Conservation (phyloP, 2,329 filamentous ascomycete species). For the Tothia fuscella region DNA sequence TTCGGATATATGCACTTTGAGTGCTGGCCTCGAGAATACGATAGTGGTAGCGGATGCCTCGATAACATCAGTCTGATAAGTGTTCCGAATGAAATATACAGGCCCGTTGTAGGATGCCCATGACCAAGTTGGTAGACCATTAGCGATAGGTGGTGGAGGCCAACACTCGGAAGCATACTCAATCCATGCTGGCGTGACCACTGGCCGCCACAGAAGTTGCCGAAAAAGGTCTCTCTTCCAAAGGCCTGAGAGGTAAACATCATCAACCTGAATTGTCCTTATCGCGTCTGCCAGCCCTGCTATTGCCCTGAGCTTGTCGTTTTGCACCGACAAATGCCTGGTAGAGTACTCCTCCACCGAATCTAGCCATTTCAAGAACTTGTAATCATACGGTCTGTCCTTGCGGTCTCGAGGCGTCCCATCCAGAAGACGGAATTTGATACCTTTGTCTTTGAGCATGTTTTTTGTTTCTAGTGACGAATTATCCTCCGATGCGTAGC, state of each 20-base stretch:
- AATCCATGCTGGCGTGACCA: neutral
- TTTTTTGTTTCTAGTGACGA: neutral
- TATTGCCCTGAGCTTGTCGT: neutral
- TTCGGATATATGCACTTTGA: too few species aligned
- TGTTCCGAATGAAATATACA: too few species aligned
- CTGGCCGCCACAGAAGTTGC: neutral
- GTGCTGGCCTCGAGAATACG: too few species aligned
- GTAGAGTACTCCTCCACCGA: too few species aligned
- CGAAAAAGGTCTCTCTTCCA: neutral
- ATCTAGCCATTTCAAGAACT: too few species aligned
- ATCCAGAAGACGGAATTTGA: neutral
- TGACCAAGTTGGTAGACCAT: neutral
- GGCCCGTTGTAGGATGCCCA: too few species aligned
- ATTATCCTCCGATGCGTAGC: neutral
- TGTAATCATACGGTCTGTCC: neutral
- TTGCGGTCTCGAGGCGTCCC: neutral
- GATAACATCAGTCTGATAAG: too few species aligned
- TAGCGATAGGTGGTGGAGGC: neutral
- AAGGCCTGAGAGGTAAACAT: neutral
- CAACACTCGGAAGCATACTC: neutral
- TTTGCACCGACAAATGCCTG: too few species aligned
- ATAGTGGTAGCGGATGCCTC: too few species aligned
- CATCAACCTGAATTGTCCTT: neutral
- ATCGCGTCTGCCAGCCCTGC: neutral
- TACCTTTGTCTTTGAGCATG: neutral